These are phyloP conservation scores for Symbiodinium pilosum DNA, from an alignment of 73 alveolate species.

Conservation along the genomic window DNA sequence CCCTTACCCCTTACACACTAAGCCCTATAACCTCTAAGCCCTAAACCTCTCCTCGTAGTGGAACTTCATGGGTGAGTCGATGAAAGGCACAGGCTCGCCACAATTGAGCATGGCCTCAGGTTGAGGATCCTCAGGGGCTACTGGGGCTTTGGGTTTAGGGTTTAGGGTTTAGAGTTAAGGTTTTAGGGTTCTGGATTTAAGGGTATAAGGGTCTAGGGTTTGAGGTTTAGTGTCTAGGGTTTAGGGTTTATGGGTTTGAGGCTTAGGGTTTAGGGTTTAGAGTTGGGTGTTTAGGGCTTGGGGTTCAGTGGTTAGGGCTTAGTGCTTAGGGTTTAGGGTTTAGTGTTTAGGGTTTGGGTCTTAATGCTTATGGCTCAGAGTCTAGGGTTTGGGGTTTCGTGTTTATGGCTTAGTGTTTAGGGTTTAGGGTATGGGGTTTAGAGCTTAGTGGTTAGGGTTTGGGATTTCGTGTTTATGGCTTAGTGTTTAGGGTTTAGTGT, in stretches of 20 bases:
- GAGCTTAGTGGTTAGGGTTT: neutral
- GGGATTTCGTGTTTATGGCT: neutral
- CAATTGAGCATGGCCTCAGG: too few species aligned
- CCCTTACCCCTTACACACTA: too few species aligned
- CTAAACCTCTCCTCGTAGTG: slow-evolving; percentile 31
- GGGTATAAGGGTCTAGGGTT: neutral
- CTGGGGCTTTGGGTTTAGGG: neutral
- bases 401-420: neutral
- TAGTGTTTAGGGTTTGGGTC: neutral
- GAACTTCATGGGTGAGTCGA: slow-evolving; percentile 67
- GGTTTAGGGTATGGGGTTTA: neutral
- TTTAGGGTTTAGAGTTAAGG: neutral
- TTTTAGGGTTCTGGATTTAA: too few species aligned
- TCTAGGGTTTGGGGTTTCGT: neutral
- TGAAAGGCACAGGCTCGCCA: slow-evolving; percentile 71
- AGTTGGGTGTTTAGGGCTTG: neutral
- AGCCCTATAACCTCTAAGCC: neutral
- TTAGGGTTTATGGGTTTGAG: neutral
- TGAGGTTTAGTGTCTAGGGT: neutral
- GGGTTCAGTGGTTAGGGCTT: neutral
- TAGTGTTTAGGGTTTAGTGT: neutral
- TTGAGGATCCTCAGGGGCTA: too few species aligned
- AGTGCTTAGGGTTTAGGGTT: neutral
- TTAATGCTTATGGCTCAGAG: neutral
- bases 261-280: neutral